phyloP scores from a whole-genome alignment of 164 flowering plant genomes.

The Piper betle region DNA sequence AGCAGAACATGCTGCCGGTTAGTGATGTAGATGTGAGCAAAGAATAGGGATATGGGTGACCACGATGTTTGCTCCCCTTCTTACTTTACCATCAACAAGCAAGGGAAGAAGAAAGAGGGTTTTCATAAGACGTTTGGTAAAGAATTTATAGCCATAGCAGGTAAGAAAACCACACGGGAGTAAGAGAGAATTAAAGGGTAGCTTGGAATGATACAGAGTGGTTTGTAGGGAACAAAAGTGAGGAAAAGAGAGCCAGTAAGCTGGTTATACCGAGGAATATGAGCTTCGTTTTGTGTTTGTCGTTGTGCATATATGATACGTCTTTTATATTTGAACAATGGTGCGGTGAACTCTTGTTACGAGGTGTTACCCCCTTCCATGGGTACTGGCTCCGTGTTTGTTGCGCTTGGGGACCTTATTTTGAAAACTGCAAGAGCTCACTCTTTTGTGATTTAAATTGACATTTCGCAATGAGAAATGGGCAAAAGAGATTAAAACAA shows the following conservation, averaged over 20 bases:
- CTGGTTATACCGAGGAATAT: background rate
- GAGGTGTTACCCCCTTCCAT: background rate
- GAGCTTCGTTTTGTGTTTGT: background rate
- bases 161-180: background rate
- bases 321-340: too few relatives aligned
- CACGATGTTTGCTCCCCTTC: background rate
- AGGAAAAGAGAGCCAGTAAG: background rate
- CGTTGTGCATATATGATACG: background rate
- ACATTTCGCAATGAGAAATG: too few relatives aligned
- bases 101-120: background rate
- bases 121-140: background rate
- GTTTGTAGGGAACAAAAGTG: background rate
- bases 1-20: slow-evolving; percentile 48
- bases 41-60: slow-evolving; percentile 11
- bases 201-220: background rate
- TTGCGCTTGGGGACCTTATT: background rate
- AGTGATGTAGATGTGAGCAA: slow-evolving; percentile 17
- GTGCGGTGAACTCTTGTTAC: background rate
- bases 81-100: background rate
- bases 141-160: background rate
- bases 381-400: background rate
- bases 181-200: background rate
- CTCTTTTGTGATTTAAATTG: too few relatives aligned
- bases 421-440: background rate
- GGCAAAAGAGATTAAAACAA: too few relatives aligned